Conservation (phyloP, 2,329 filamentous ascomycete species). For the Pestalotiopsis fici region DNA sequence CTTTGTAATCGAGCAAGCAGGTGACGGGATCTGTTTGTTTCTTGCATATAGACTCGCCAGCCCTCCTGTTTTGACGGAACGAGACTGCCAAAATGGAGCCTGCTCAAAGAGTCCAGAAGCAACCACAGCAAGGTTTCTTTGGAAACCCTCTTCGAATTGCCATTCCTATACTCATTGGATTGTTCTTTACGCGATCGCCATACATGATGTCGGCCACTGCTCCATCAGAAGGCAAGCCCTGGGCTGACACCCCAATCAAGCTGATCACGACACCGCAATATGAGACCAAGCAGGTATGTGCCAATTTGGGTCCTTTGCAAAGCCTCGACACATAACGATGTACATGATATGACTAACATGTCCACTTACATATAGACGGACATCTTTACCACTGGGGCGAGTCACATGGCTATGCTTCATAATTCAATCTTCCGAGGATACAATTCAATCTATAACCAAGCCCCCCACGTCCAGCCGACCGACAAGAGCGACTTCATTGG, state of each 20-base stretch:
- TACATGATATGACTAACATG: neutral
- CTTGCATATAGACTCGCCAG: neutral
- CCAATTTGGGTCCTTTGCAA: neutral
- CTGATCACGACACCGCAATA: conserved; percentile 56
- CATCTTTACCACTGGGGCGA: conserved; percentile 59
- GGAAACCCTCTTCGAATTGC: conserved; percentile 29
- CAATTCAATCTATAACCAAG: conserved; percentile 65
- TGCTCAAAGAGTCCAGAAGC: conserved; percentile 3
- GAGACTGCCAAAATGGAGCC: conserved; percentile 7
- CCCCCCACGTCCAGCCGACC: conserved; percentile 47
- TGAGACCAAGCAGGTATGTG: conserved; percentile 48
- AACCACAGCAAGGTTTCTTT: conserved; percentile 7
- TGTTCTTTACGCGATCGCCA: conserved; percentile 37
- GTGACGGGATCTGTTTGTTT: neutral
- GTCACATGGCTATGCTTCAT: conserved; percentile 63
- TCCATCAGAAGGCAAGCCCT: conserved; percentile 33
- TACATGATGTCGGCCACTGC: conserved; percentile 37
- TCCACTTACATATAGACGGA: conserved; percentile 42
- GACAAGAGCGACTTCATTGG: conserved; percentile 59
- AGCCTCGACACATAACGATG: neutral
- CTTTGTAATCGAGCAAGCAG: neutral
- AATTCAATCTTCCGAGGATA: conserved; percentile 64
- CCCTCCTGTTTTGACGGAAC: neutral
- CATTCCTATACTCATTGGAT: conserved; percentile 33
- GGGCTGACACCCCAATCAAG: conserved; percentile 58